These are phyloP conservation scores for Penicillium sp. DNA, from an alignment of 2,329 filamentous ascomycete species.

Conservation along the genomic window DNA sequence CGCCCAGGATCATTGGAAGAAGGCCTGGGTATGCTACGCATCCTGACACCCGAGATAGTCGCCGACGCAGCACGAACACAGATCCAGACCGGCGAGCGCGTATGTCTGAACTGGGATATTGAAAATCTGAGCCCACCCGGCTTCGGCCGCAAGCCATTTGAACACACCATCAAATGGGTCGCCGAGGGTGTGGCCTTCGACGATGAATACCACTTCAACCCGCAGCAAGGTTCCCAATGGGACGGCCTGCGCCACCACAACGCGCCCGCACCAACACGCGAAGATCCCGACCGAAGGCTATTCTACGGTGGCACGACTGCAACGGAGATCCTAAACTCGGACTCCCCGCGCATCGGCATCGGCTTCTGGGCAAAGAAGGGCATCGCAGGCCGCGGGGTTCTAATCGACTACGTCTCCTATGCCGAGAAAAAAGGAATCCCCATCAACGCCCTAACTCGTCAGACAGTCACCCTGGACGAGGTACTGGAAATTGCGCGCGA, in stretches of 20 bases:
- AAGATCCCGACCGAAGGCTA: constrained; percentile 26
- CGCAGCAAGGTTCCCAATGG: constrained; percentile 53
- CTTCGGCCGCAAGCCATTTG: constrained; percentile 49
- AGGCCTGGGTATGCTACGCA: constrained; percentile 50
- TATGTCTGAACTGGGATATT: constrained; percentile 54
- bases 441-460: constrained; percentile 30
- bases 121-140: constrained; percentile 50
- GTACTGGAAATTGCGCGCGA: constrained; percentile 33
- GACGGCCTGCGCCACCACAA: constrained; percentile 51
- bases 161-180: constrained; percentile 50
- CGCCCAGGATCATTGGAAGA: constrained; percentile 47
- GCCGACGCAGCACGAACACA: constrained; percentile 48
- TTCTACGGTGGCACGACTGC: constrained; percentile 37
- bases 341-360: constrained; percentile 34
- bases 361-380: constrained; percentile 37
- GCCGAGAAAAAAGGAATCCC: constrained; percentile 30
- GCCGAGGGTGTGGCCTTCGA: constrained; percentile 45
- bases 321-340: constrained; percentile 31
- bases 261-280: constrained; percentile 37
- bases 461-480: constrained; percentile 34
- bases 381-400: constrained; percentile 39
- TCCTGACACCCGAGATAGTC: constrained; percentile 51
- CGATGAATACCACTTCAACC: constrained; percentile 51
- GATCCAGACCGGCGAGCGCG: constrained; percentile 50
- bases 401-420: constrained; percentile 38